phyloP scores from a whole-genome alignment of 345 rosid species.

The Lepidium africanum region DNA sequence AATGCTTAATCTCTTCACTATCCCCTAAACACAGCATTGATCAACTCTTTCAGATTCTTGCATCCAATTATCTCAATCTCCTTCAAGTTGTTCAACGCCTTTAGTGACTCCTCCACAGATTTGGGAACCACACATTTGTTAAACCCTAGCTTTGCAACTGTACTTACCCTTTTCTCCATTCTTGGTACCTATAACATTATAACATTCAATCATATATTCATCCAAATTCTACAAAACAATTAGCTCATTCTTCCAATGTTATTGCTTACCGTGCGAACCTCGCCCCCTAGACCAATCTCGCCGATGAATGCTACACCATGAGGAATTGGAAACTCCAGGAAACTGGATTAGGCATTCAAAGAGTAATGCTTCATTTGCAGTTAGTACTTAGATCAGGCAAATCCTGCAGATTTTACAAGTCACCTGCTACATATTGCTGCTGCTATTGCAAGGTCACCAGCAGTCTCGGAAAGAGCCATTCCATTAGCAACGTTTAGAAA shows the following conservation, averaged over 20 bases:
- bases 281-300: conserved; percentile 85
- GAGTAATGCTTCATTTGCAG: neutral
- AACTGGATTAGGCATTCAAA: conserved; percentile 39
- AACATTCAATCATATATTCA: neutral
- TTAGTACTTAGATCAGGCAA: neutral
- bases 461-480: conserved; percentile 65
- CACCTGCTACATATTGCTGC: conserved; percentile 96
- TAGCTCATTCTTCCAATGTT: neutral
- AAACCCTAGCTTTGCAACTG: conserved; percentile 74
- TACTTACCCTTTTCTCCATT: conserved; percentile 72
- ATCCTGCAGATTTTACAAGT: neutral
- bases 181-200: conserved; percentile 54
- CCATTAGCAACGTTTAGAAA: conserved; percentile 85
- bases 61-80: conserved; percentile 55
- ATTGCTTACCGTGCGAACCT: conserved; percentile 64
- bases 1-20: neutral
- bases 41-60: conserved; percentile 64
- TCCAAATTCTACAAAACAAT: neutral
- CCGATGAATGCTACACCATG: conserved; percentile 71
- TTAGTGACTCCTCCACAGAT: conserved; percentile 43
- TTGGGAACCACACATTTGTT: conserved; percentile 64
- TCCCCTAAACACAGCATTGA: conserved; percentile 43
- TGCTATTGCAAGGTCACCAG: conserved; percentile 93
- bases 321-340: conserved; percentile 89
- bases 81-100: conserved; percentile 28